Base-by-base conservation (phyloP, 2,329 filamentous ascomycete genomes). In the Scytalidium lignicola region DNA sequence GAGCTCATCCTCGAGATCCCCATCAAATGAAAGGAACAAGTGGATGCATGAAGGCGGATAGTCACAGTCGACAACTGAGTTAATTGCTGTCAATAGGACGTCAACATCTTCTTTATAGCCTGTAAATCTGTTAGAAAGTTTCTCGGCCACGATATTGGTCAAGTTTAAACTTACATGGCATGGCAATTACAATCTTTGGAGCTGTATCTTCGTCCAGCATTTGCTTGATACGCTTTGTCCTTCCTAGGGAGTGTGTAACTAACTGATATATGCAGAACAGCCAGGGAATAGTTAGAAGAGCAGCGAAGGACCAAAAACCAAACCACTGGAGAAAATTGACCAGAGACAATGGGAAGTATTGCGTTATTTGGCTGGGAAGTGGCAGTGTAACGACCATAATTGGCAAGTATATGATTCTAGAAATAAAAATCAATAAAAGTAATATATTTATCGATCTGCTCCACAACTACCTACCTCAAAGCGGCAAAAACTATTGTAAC, bases 321-420 rank as follows among this genome's bases (percentile, higher is more conserved):
- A 97, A 96, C 87, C 90, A 95, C 65, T 96, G 91, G 13, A 97
- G 76, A 43, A 87, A 76, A 2, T 65, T 68, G 39, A 93, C 86
- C 74, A 93, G 80, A 1, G 67, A 47, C 2, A 65, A 48, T 0
- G 92, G 91, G 70, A 92, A 95, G 58, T 87, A 78, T 51, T 79
- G 74, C 7, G 84, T 84, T 42, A 96, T 74, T 51, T 82, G 77
- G 18, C 75, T 69, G 0, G 92, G 92, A 2, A 97, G 74, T 1
- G 92, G 92, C 3, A 97, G 74, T 0, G 91, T 97, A 43, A 96
- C 90, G 19, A 96, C 69, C 90, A 97, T 96, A 56, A 96, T 87
- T 0, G 92, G 92, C 22, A 97, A 74, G 68, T 96, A 97, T 32
- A 95, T 86, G 48, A 77, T 76, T 61, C 90, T 93, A 58, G 15